Evolutionary conservation across 1,139 yeast species (phyloP).

Genomic region (Zygotorulaspora mrakii): DNA sequence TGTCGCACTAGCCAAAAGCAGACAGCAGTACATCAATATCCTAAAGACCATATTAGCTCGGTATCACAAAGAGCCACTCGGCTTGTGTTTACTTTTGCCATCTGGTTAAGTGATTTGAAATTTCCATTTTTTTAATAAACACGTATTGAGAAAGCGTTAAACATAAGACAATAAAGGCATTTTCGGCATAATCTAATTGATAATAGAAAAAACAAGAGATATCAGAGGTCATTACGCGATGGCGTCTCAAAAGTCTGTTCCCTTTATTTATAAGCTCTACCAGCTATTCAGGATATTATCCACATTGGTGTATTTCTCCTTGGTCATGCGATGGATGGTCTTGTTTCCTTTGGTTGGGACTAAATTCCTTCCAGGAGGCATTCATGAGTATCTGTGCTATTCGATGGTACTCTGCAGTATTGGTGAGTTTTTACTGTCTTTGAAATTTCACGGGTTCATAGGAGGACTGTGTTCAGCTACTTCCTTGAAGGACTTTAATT

Average conservation of each 20-base stretch:
- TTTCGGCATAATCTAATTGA: not conserved
- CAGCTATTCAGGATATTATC: slow-evolving; percentile 35
- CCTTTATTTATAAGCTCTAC: slow-evolving; percentile 21
- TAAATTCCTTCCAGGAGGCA: slow-evolving; percentile 62
- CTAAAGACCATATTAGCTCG: not conserved
- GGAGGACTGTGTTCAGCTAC: slow-evolving; percentile 20
- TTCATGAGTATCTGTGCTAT: slow-evolving; percentile 56
- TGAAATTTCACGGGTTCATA: slow-evolving; percentile 27
- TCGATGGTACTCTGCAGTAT: slow-evolving; percentile 22
- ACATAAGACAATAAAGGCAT: not conserved
- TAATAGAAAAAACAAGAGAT: too few species aligned
- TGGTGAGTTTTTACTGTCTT: slow-evolving; percentile 29
- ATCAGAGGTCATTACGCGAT: too few species aligned
- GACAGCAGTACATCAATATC: slow-evolving; percentile 6
- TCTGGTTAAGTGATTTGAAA: not conserved
- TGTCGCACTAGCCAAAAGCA: slow-evolving; percentile 18
- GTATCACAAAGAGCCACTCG: not conserved
- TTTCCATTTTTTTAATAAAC: not conserved
- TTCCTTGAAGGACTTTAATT: slow-evolving; percentile 42
- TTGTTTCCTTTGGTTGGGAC: slow-evolving; percentile 60
- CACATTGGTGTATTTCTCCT: slow-evolving; percentile 50
- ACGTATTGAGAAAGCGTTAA: not conserved
- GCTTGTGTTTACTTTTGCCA: not conserved
- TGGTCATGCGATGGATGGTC: slow-evolving; percentile 48
- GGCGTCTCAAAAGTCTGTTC: slow-evolving; percentile 5